Conservation (phyloP, 805 yeast species). For the Allodekkera sacchari region DNA sequence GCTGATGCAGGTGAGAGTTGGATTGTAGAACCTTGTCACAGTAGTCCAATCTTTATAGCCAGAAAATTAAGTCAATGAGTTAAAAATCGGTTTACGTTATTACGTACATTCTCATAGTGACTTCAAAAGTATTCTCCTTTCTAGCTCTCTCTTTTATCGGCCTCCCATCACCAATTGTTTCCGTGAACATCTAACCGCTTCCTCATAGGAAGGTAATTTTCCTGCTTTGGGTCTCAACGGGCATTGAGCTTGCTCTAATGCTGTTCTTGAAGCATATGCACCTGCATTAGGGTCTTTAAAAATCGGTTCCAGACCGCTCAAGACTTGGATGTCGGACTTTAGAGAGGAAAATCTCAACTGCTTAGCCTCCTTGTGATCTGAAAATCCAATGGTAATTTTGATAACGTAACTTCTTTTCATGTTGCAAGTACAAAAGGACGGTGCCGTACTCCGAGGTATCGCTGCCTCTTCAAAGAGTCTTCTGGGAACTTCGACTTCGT, state of each 20-base stretch:
- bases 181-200: neutral
- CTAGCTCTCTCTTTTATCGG: no score
- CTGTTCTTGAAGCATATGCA: conserved; percentile 3
- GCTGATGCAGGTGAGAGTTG: no score
- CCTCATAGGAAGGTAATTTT: conserved; percentile 9
- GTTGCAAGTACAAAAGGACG: conserved; percentile 51
- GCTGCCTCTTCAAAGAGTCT: conserved; percentile 31
- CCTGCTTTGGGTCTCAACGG: neutral
- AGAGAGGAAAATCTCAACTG: conserved; percentile 8
- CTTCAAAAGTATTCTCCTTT: no score
- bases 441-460: conserved; percentile 41
- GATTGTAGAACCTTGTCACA: no score
- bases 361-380: conserved; percentile 7
- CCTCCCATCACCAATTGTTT: no score
- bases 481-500: conserved; percentile 38
- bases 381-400: conserved; percentile 25
- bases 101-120: no score
- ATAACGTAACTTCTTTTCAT: conserved; percentile 37
- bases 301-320: conserved; percentile 17
- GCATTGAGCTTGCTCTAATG: neutral
- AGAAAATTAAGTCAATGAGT: no score
- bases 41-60: no score
- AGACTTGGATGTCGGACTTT: conserved; percentile 11
- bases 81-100: no score
- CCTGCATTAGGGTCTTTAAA: conserved; percentile 3